Evolutionary conservation across 352 stramenopile species (phyloP).

Genomic region (Phytophthora parvispora): DNA sequence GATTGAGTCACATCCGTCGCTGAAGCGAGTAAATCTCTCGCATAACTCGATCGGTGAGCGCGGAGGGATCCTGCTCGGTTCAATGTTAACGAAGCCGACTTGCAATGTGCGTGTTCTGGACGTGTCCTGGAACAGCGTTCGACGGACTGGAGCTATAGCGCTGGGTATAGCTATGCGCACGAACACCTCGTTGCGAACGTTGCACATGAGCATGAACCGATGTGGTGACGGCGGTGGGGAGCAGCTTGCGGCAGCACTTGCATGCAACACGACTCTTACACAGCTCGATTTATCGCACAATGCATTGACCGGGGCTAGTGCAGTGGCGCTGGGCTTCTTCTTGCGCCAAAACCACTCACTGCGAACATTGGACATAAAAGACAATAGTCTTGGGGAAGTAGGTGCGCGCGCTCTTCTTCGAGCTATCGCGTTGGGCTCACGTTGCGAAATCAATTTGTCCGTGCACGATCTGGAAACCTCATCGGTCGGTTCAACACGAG

Average conservation of each 20-base stretch:
- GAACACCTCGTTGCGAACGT: slow-evolving; percentile 50
- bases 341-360: slow-evolving; percentile 57
- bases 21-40: slow-evolving; percentile 69
- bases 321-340: slow-evolving; percentile 71
- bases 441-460: slow-evolving; percentile 67
- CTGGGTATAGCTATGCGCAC: slow-evolving; percentile 66
- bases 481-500: slow-evolving; percentile 19
- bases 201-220: slow-evolving; percentile 80
- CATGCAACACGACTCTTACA: slow-evolving; percentile 52
- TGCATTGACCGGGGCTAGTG: slow-evolving; percentile 59
- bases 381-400: slow-evolving; percentile 67
- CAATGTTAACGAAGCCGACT: slow-evolving; percentile 64
- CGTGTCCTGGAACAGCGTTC: slow-evolving; percentile 82
- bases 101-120: slow-evolving; percentile 65
- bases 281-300: slow-evolving; percentile 74
- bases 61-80: slow-evolving; percentile 60
- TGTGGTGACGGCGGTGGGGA: slow-evolving; percentile 73
- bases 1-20: slow-evolving; percentile 60
- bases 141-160: slow-evolving; percentile 53
- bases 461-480: slow-evolving; percentile 59
- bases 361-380: slow-evolving; percentile 49
- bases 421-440: slow-evolving; percentile 56
- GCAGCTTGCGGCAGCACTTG: slow-evolving; percentile 62
- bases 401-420: slow-evolving; percentile 65
- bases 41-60: slow-evolving; percentile 73